Base-by-base conservation (phyloP, 1,139 yeast species). In the Kurtzmaniella quercitrusa region DNA sequence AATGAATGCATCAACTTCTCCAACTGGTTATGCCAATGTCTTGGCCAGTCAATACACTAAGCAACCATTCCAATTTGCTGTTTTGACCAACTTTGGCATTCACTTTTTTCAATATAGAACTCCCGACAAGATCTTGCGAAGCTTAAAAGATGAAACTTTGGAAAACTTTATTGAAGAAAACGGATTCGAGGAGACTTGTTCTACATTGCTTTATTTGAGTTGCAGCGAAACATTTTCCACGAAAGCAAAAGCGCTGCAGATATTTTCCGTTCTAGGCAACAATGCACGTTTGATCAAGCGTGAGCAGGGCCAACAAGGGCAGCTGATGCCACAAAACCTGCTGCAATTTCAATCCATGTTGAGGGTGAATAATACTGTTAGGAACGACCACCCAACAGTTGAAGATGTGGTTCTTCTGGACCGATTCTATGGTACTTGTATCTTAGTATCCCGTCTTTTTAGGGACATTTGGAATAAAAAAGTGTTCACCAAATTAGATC, bases 331-430 rank as follows among this genome's bases (percentile, higher is more conserved):
- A 37, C 39, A 21, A n/a, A 41, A 34, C 8, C 42, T 11, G 35
- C 42, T 26, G 26, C 42, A 38, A 9, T 33, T 32, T 17, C 11
- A 39, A 2, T 41, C 34, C 19, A 14, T 33, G 6, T 26, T 19
- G 6, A 34, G 35, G 22, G 30, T 26, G 4, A 33, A 14, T n/a
- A 23, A 36, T 8, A 41, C 47, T 4, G 48, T 32, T 51, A 48
- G 16, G 45, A 45, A 33, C 46, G 5, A 35, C 2, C 70, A 66
- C 40, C 68, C 71, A 2, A 60, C 71, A 28, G 74, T 84, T 38
- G 89, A 84, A 50, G 83, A 84, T 56, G 96, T 93, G 8, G 79
- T 88, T 30, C 73, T 93, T 49, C 87, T 96, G 64, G 96, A 96
- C 51, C 72, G 97, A 50, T 89, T 91, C 55, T 93, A 88, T 60